Evolutionary conservation across 306 rosid species (phyloP), one percentile per base, ranked within the genome.

Genomic region (Rubus parviflorus): DNA sequence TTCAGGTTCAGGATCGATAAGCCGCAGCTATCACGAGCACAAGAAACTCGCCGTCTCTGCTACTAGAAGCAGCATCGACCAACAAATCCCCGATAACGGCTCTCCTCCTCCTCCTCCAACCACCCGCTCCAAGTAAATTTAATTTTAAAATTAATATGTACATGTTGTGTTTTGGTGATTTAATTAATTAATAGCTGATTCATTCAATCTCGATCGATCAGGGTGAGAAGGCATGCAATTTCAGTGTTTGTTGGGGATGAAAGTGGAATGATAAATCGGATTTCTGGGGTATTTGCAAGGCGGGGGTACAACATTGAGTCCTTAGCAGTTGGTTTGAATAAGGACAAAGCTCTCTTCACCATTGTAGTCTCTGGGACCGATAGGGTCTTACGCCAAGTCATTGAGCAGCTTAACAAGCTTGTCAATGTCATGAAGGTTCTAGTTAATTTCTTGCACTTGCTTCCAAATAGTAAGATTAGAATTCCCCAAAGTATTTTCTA

Each of bases 231-330:
- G 56, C 97, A 90, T 78, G 86, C 96, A 40, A 90, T 92, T 73
- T 90, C 96, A 40, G 97, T 92, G 63, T 92, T 92, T 74, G 97
- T 92, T 38, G 96, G 96, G 0, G 97, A 92, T 53, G 97, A 92
- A 81, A 90, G 93, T 61, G 97, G 97, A 77, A 90, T 92, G 97
- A 92, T 90, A 38, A 90, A 92, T 57, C 83, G 96, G 75, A 92
- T 92, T 48, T 87, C 96, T 2, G 96, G 96, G 30, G 97, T 92
- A 8, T 92, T 92, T 40, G 96, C 97, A 0, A 71, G 97, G 56
- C 84, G 96, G 77, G 97, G 97, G 11, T 92, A 84, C 64, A 92
- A 92, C 85, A 90, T 92, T 25, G 97, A 90, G 75, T 92, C 97
- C 3, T 82, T 92, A 5, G 97, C 97, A 1, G 97, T 92, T 87